phyloP scores from a whole-genome alignment of 805 yeast species.

The Suhomyces faveliae region DNA sequence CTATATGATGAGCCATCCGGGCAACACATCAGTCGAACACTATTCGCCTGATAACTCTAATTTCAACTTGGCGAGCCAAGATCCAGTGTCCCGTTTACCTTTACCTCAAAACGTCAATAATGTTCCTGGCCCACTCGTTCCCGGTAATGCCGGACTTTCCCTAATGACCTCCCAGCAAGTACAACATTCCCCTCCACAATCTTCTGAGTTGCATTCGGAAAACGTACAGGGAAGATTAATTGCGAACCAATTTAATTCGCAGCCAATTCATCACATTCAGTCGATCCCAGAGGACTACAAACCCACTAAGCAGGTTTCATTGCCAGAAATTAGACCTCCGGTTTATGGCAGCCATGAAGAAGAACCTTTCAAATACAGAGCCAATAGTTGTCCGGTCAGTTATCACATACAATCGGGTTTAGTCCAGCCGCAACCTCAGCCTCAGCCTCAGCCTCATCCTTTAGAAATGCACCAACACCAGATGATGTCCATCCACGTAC shows the following conservation, averaged over 20 bases:
- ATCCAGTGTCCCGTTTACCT: background rate
- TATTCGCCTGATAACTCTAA: conserved; percentile 9
- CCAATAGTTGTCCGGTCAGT: conserved; percentile 6
- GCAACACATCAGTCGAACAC: conserved; percentile 2
- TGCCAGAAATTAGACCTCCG: conserved; percentile 1
- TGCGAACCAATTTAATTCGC: background rate
- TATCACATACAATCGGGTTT: background rate
- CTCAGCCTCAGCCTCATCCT: background rate
- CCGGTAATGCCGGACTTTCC: background rate
- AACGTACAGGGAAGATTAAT: background rate
- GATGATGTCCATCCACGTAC: conserved; percentile 11
- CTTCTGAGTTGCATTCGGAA: background rate
- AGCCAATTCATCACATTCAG: conserved; percentile 1
- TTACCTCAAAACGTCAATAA: background rate
- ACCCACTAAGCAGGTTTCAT: background rate
- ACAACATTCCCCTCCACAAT: background rate
- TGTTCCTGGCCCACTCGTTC: background rate
- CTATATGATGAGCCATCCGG: conserved; percentile 8
- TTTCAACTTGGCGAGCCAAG: conserved; percentile 3
- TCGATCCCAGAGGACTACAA: conserved; percentile 1
- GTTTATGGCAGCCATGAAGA: background rate
- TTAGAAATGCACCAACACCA: conserved; percentile 1
- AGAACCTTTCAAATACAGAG: conserved; percentile 3
- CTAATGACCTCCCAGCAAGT: background rate
- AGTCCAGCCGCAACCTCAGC: background rate